phyloP scores from a whole-genome alignment of 1,284 basidiomycete genomes.

The Cutaneotrichosporon sp. region DNA sequence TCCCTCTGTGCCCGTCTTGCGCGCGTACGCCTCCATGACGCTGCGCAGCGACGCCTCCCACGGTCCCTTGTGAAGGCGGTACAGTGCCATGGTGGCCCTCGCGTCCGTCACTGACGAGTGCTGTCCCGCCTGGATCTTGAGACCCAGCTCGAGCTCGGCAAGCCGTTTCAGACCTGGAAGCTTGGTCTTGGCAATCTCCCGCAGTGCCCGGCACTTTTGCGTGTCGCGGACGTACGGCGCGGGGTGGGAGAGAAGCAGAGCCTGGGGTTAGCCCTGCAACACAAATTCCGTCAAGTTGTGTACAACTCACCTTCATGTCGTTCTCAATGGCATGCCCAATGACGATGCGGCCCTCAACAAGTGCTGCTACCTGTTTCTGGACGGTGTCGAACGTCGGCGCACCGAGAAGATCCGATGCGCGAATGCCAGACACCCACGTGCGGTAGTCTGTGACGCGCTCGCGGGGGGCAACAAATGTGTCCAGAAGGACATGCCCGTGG shows the following conservation, averaged over 20 bases:
- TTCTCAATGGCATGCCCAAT: constrained; percentile 92
- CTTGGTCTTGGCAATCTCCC: constrained; percentile 56
- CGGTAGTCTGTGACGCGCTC: constrained; percentile 91
- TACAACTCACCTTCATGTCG: constrained; percentile 66
- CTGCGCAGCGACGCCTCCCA: constrained; percentile 62
- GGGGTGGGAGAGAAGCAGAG: constrained; percentile 84
- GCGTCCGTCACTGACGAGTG: constrained; percentile 89
- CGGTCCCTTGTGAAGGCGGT: constrained; percentile 72
- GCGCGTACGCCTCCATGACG: constrained; percentile 38
- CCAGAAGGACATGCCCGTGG: constrained; percentile 71
- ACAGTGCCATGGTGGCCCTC: constrained; percentile 91
- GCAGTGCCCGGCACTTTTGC: constrained; percentile 55
- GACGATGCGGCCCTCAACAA: constrained; percentile 76
- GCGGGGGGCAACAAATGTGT: constrained; percentile 79
- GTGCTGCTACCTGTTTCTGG: constrained; percentile 69
- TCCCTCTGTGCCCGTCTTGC: constrained; percentile 31
- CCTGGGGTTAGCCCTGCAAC: constrained; percentile 51
- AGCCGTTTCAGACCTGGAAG: constrained; percentile 74
- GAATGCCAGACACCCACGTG: constrained; percentile 84
- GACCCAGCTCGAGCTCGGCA: constrained; percentile 70
- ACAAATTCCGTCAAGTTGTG: background rate
- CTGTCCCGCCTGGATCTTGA: constrained; percentile 80
- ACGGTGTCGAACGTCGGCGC: constrained; percentile 75
- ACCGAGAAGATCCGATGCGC: constrained; percentile 68
- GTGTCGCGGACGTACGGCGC: constrained; percentile 75